phyloP scores from a whole-genome alignment of 225 moss, liverwort and hornwort genomes.

The Pseudisothecium myosuroides region DNA sequence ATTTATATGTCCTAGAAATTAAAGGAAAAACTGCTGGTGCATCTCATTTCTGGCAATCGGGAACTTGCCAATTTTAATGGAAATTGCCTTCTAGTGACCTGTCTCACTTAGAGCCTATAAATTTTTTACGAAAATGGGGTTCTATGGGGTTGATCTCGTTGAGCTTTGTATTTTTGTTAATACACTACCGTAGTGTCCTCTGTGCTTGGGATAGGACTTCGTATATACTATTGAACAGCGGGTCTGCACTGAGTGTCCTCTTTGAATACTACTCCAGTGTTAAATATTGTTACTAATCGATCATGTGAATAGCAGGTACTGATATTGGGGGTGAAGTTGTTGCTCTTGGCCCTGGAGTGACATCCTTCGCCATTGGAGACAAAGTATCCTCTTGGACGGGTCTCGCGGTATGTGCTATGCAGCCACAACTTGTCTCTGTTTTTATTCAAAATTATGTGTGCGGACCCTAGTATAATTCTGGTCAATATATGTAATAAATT shows the following conservation, averaged over 20 bases:
- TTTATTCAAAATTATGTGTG: background rate
- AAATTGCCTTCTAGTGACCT: background rate
- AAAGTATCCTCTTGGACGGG: constrained; percentile 11
- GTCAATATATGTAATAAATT: background rate
- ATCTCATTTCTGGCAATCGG: background rate
- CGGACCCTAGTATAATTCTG: background rate
- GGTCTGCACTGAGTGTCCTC: background rate
- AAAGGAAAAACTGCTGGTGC: background rate
- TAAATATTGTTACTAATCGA: background rate
- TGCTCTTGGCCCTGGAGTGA: constrained; percentile 36
- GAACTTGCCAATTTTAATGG: background rate
- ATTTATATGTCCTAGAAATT: background rate
- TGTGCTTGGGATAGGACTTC: background rate
- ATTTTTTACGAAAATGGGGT: too few species aligned
- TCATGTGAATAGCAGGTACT: constrained; percentile 6
- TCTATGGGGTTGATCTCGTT: background rate
- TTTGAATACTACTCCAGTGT: background rate
- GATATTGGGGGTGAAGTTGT: constrained; percentile 43
- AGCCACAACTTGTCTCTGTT: background rate
- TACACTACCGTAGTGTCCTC: background rate
- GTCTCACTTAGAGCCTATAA: background rate
- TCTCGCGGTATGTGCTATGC: background rate
- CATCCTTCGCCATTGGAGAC: constrained; percentile 30
- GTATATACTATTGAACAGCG: too few species aligned
- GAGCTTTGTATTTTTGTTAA: background rate